A percentile compares a stretch with the other conserved stretches of the same genome.
Evolutionary conservation across 306 rosid species (phyloP).

Genomic region (Glycyrrhiza uralensis): DNA sequence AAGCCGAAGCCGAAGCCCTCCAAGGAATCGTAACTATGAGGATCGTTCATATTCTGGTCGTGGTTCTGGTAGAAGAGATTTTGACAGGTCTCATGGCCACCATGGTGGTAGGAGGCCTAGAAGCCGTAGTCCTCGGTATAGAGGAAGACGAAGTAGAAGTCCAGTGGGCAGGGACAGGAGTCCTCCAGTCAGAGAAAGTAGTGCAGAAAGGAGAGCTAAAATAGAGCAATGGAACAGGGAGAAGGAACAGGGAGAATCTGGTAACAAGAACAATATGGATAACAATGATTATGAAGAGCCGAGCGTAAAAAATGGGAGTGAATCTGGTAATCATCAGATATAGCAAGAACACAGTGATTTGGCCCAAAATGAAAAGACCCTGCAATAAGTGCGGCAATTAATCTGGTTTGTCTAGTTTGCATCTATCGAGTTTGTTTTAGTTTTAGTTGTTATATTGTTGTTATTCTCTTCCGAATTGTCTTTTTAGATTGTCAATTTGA

Average conservation of each 20-base stretch:
- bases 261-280: slow-evolving; percentile 33
- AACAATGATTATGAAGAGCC: slow-evolving; percentile 40
- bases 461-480: slow-evolving; percentile 14
- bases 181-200: slow-evolving; percentile 71
- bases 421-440: slow-evolving; percentile 21
- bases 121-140: slow-evolving; percentile 84
- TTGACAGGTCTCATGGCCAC: slow-evolving; percentile 63
- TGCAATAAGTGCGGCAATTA: slow-evolving; percentile 28
- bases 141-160: slow-evolving; percentile 83
- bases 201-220: slow-evolving; percentile 92
- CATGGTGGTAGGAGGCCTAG: slow-evolving; percentile 76
- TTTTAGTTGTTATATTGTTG: slow-evolving; percentile 8
- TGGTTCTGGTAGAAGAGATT: slow-evolving; percentile 65
- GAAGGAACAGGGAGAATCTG: slow-evolving; percentile 55
- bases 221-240: slow-evolving; percentile 98
- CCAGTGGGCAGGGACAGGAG: slow-evolving; percentile 72
- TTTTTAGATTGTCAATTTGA: slow-evolving; percentile 19
- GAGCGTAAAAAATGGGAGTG: slow-evolving; percentile 44
- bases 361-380: not conserved
- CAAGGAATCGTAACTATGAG: slow-evolving; percentile 63
- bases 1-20: slow-evolving; percentile 91
- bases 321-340: slow-evolving; percentile 45
- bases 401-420: slow-evolving; percentile 41
- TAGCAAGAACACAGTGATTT: slow-evolving; percentile 33
- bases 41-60: slow-evolving; percentile 76